A percentile compares a stretch with the other conserved stretches of the same genome.
phyloP scores from a whole-genome alignment of 345 rosid species.

The Gossypium anomalum region DNA sequence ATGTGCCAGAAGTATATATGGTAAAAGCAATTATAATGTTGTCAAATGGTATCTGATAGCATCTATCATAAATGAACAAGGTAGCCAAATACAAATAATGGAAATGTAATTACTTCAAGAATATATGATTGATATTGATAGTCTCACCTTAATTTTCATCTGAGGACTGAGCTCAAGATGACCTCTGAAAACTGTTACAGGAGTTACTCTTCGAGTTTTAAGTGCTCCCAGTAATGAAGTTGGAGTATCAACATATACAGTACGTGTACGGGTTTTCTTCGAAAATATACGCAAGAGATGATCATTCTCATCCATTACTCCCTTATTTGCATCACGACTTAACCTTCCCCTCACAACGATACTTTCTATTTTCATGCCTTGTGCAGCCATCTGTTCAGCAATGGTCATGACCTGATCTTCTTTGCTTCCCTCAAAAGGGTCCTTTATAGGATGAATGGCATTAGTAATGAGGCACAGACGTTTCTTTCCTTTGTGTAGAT shows the following conservation, averaged over 20 bases:
- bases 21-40: neutral
- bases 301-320: constrained; percentile 65
- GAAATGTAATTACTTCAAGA: neutral
- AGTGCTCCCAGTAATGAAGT: constrained; percentile 76
- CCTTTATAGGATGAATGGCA: constrained; percentile 68
- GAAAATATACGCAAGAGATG: constrained; percentile 60
- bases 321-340: constrained; percentile 32
- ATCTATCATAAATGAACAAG: neutral
- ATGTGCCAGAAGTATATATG: neutral
- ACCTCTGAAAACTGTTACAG: constrained; percentile 84
- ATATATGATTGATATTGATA: constrained; percentile 11
- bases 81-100: neutral
- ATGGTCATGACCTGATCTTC: constrained; percentile 76
- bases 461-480: constrained; percentile 74
- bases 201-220: constrained; percentile 64
- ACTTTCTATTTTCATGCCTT: constrained; percentile 69
- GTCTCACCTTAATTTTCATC: constrained; percentile 76
- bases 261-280: constrained; percentile 46
- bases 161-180: constrained; percentile 66
- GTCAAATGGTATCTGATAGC: neutral
- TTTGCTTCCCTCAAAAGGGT: constrained; percentile 68
- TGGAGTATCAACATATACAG: constrained; percentile 58
- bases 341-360: constrained; percentile 52
- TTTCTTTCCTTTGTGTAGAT: constrained; percentile 67
- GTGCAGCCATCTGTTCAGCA: constrained; percentile 56